Evolutionary conservation across 257 asterid species (phyloP), one percentile per base, ranked within the genome.

Genomic region (Gynochthodes officinalis): DNA sequence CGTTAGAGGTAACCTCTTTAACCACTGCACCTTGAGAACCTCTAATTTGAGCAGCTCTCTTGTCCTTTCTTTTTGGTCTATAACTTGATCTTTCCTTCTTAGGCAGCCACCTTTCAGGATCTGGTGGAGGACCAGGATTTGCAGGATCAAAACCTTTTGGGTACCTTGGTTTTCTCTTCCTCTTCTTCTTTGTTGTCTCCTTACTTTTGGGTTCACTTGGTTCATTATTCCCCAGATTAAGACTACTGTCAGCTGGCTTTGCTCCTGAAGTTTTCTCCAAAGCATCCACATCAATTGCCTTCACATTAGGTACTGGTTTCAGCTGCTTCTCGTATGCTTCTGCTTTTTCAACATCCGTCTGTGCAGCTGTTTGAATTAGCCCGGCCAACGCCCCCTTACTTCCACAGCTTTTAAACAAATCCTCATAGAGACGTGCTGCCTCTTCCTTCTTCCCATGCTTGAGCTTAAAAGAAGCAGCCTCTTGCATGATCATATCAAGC

Each of bases 21-120:
- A 28, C 81, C 77, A 92, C 97, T 14, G 96, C 90, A 46, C 99
- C 99, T 77, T 92, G 99, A 69, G 99, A 90, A 28, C 99, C 99
- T 85, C 99, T 82, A 40, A 86, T 52, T 74, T 91, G 96, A 48
- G 98, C 92, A 7, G 95, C 97, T 80, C 98, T 82, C 86, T 94
- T 91, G 74, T 94, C 98, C 83, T 90, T 90, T 48, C 97, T 86
- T 84, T 95, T 95, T 11, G 98, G 99, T 66, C 88, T 84, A 71
- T 90, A 92, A 80, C 89, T 90, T 2, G 97, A 95, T 78, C 98
- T 85, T 85, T 95, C 98, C 84, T 96, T 85, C 90, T 81, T 90
- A 3, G 98, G 98, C 30, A 95, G 86, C 99, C 98, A 95, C 84
- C 98, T 87, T 70, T 95, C 98, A 0, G 95, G 99, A 79, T 95